Evolutionary conservation across 78 protist genomes (phyloP).

Genomic region (Dictyostelium firmibasis): DNA sequence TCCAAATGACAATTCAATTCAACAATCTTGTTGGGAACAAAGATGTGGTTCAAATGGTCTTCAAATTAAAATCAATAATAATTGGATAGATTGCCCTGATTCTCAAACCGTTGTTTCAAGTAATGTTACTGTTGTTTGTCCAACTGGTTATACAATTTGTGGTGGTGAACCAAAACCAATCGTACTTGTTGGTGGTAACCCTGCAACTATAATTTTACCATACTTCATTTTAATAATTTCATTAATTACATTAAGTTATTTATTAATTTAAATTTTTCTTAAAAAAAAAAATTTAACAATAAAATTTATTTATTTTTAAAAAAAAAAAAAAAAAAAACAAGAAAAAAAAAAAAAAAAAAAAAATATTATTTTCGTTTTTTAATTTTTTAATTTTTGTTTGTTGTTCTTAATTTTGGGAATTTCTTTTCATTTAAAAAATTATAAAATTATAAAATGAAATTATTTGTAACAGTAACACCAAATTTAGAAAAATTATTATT

Average conservation of each 20-base stretch:
- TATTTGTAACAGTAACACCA: slow-evolving; percentile 6
- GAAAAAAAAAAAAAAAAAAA: too few relatives aligned
- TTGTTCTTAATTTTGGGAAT: background rate
- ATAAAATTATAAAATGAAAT: background rate
- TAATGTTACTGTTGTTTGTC: slow-evolving; percentile 29
- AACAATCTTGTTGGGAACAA: slow-evolving; percentile 57
- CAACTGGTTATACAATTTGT: slow-evolving; percentile 39
- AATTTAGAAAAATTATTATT: background rate
- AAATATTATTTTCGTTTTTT: background rate
- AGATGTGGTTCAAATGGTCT: background rate
- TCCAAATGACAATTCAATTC: background rate
- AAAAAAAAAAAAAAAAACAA: background rate
- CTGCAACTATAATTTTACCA: background rate
- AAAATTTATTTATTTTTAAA: too few relatives aligned
- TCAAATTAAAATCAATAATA: background rate
- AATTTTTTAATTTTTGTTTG: too few relatives aligned
- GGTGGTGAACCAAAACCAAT: slow-evolving; percentile 35
- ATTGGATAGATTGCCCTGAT: slow-evolving; percentile 15
- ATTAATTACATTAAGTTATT: background rate
- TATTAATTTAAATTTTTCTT: background rate
- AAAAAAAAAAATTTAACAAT: background rate
- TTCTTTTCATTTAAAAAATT: background rate
- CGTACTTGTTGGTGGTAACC: background rate
- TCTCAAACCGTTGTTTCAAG: background rate
- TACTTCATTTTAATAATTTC: background rate